Conservation (phyloP, 208 protist genomes). For the Porcisia hertigi region DNA sequence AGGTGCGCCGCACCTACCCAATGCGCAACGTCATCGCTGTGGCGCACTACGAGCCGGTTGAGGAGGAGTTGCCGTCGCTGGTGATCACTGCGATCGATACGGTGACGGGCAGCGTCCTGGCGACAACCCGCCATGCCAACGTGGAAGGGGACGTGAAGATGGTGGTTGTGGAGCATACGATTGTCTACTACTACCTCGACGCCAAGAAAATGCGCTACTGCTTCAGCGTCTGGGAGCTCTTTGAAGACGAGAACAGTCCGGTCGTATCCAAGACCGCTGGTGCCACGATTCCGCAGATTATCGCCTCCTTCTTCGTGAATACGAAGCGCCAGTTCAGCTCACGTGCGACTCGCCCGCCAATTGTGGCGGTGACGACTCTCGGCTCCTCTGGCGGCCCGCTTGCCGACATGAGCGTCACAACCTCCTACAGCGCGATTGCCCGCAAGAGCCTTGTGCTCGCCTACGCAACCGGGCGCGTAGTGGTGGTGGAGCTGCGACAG, state of each 20-base stretch:
- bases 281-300: constrained; percentile 69
- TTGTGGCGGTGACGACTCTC: constrained; percentile 65
- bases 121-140: constrained; percentile 69
- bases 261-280: constrained; percentile 60
- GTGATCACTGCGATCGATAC: constrained; percentile 80
- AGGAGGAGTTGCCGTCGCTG: constrained; percentile 65
- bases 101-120: constrained; percentile 83
- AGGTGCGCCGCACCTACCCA: constrained; percentile 85
- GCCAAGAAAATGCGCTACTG: constrained; percentile 81
- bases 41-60: constrained; percentile 68
- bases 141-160: constrained; percentile 80
- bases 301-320: constrained; percentile 77
- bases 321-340: constrained; percentile 75
- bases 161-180: constrained; percentile 80
- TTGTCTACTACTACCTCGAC: constrained; percentile 89
- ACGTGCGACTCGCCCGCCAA: constrained; percentile 66
- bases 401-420: constrained; percentile 74
- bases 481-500: constrained; percentile 63
- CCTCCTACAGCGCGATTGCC: constrained; percentile 72
- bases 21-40: constrained; percentile 82
- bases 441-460: constrained; percentile 82
- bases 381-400: constrained; percentile 69
- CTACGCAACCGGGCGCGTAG: constrained; percentile 78
- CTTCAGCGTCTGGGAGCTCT: constrained; percentile 88
- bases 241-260: constrained; percentile 60